A percentile compares a stretch with the other conserved stretches of the same genome.
These are phyloP conservation scores for Lepraria neglecta DNA, from an alignment of 495 filamentous ascomycete genomes.

Conservation along the genomic window DNA sequence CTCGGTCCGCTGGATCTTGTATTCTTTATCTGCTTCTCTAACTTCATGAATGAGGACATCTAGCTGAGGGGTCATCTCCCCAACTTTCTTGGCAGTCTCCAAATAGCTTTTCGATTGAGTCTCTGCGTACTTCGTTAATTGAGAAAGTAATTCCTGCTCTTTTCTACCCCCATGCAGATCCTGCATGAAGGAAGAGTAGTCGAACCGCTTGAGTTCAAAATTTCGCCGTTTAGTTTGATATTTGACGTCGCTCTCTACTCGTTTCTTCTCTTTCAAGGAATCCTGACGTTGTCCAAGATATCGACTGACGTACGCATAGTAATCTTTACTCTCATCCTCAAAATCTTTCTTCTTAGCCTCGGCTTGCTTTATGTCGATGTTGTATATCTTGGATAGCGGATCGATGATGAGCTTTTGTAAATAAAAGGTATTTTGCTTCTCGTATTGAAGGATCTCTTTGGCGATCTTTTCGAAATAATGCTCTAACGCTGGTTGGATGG, in stretches of 20 bases:
- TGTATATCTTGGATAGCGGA: constrained; percentile 84
- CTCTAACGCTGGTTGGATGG: constrained; percentile 89
- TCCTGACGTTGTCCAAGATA: constrained; percentile 95
- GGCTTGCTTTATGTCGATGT: constrained; percentile 94
- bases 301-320: constrained; percentile 87
- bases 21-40: constrained; percentile 87
- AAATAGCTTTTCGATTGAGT: constrained; percentile 81
- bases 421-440: constrained; percentile 74
- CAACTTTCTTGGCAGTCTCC: constrained; percentile 75
- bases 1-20: constrained; percentile 85
- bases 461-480: constrained; percentile 98
- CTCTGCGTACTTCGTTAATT: constrained; percentile 91
- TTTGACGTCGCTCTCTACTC: constrained; percentile 87
- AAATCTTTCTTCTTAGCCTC: constrained; percentile 97
- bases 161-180: constrained; percentile 96
- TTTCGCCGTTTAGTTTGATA: constrained; percentile 90
- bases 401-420: constrained; percentile 92
- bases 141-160: constrained; percentile 93
- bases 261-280: constrained; percentile 94
- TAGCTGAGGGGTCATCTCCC: constrained; percentile 80
- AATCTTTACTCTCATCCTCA: constrained; percentile 96
- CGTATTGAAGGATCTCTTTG: constrained; percentile 79
- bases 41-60: constrained; percentile 90
- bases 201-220: constrained; percentile 94
- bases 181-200: constrained; percentile 99